Evolutionary conservation across 2,329 filamentous ascomycete species (phyloP).

Genomic region (Canariomyces notabilis): DNA sequence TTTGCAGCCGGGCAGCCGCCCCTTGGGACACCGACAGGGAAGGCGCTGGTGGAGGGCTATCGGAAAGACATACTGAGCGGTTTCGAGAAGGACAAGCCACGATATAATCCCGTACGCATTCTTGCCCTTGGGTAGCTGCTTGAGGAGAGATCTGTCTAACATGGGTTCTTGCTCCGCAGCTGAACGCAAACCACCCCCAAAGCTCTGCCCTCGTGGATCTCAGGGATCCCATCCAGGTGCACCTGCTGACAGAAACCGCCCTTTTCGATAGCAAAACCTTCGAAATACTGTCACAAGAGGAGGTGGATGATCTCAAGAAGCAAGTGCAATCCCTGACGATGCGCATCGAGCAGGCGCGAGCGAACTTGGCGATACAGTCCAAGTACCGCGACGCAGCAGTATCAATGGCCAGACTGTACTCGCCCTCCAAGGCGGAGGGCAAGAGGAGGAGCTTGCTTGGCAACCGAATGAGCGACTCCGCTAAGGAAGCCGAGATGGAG

Average conservation of each 20-base stretch:
- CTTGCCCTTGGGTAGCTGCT: not conserved
- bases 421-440: constrained; percentile 39
- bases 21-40: constrained; percentile 37
- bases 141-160: constrained; percentile 8
- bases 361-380: constrained; percentile 81
- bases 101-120: constrained; percentile 53
- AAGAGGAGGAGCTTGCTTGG: constrained; percentile 46
- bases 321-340: constrained; percentile 67
- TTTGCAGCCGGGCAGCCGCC: constrained; percentile 29
- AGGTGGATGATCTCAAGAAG: constrained; percentile 88
- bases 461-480: constrained; percentile 45
- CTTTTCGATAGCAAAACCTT: constrained; percentile 82
- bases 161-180: constrained; percentile 32
- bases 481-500: constrained; percentile 66
- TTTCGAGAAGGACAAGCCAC: constrained; percentile 49
- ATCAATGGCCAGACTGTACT: constrained; percentile 78
- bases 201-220: constrained; percentile 56
- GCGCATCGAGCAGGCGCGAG: constrained; percentile 74
- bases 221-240: constrained; percentile 74
- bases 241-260: constrained; percentile 89
- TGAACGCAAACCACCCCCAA: constrained; percentile 47
- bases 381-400: constrained; percentile 92
- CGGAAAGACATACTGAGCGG: constrained; percentile 49
- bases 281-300: constrained; percentile 82
- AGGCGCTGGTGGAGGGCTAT: constrained; percentile 55